Base-by-base conservation (phyloP, 805 yeast genomes). In the Debaryomyces tyrocola region DNA sequence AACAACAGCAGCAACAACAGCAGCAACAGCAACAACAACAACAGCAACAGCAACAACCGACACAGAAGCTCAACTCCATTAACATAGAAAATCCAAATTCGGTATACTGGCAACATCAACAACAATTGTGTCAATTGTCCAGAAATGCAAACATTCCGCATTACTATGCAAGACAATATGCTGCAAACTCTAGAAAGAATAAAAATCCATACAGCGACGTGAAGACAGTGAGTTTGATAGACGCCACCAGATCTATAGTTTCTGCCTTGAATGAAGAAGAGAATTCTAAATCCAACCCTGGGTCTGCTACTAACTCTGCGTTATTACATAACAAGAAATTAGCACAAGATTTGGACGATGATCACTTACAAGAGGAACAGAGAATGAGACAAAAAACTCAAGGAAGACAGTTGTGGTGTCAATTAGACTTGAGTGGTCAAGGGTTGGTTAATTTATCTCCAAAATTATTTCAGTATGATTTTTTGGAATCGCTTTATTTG, bases 331-430 rank as follows among this genome's bases (percentile, higher is more conserved):
- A 73, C 55, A 73, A 73, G 59, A 73, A 73, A 47, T 56, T 66
- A n/a, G 57, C 64, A 2, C 66, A 70, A 14, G 73, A 75, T 39
- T 70, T 75, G 49, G 87, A 83, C 52, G 88, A 85, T 57, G 75
- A 70, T 40, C 65, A 62, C 35, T 29, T 51, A 12, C 67, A 62
- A 49, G 85, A 83, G 59, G 84, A 80, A 57, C 83, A 83, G 62
- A 70, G 86, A 64, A 78, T 82, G 69, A 75, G 83, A 65, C 67
- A 74, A 33, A 76, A 75, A 51, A 78, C 81, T 21, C 74, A 76
- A 59, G 82, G 86, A 33, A 85, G 84, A 49, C 97, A 91, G 69
- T 78, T 87, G 60, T 94, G 99, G 99, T 87, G 95, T 44, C 92
- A 91, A 5, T 73, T 94, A 53, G 99, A 94, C 69, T 73, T 92